Base-by-base conservation (phyloP, 163 green algal species). In the Scenedesmus sp. region DNA sequence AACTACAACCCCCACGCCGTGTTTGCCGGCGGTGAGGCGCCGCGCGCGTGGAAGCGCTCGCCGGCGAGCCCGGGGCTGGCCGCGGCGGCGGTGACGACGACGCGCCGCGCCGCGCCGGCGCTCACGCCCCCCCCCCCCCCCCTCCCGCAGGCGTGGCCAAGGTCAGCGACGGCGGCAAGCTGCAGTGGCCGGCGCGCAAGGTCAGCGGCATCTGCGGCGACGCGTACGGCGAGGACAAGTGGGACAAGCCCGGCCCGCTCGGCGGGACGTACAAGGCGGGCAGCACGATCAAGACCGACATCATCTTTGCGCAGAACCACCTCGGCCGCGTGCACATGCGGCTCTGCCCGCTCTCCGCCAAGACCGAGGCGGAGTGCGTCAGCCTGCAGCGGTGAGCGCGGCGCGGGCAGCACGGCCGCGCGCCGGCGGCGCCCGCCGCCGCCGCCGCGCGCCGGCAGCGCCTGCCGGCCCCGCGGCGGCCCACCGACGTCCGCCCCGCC, bases 1-100 rank as follows among this genome's bases (percentile, higher is more conserved):
- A 82, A 83, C 45, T 77, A 83, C 44, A 77, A 83, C 42, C 64
- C 75, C 28, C 75, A 83, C 56, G 75, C 75, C 15, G 64, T 83
- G 13, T 71, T 50, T 63, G 75, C 63, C 31, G 75, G 75, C 6
- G 75, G 74, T 75, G 45, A 63, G 71, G 42, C 10, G 39, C 39
- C 39, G 10, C 39, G 39, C 7, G 39, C 6, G 7, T 15, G 39
- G 7, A 47, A 15, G 39, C 39, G 39, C 39, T 15, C n/a, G n/a
- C n/a, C n/a, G n/a, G n/a, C n/a, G n/a, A n/a, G n/a, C n/a, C n/a
- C n/a, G n/a, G n/a, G n/a, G n/a, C n/a, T n/a, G n/a, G 48, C 48
- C 18, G 48, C 48, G 15, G 48, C n/a, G n/a, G n/a, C n/a, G n/a
- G n/a, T n/a, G n/a, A n/a, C n/a, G n/a, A n/a, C n/a, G n/a, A n/a